Conservation (phyloP, 1,139 yeast genomes). For the Saccharomyces hybrid region DNA sequence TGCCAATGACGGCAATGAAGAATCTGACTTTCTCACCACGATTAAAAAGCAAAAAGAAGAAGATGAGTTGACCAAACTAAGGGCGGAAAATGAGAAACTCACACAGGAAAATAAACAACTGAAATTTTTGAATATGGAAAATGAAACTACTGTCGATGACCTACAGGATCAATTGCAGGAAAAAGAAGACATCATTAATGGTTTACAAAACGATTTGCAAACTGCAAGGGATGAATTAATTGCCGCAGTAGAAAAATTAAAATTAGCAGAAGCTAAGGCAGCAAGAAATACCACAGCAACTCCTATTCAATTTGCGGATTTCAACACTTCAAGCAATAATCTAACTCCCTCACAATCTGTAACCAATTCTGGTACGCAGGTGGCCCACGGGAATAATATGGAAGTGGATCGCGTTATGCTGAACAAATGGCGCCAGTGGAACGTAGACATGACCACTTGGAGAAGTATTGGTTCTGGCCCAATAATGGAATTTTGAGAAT, state of each 20-base stretch:
- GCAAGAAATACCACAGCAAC: constrained; percentile 17
- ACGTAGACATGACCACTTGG: constrained; percentile 81
- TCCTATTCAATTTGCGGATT: constrained; percentile 13
- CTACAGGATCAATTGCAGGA: constrained; percentile 31
- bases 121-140: constrained; percentile 42
- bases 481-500: constrained; percentile 39
- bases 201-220: constrained; percentile 25
- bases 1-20: constrained; percentile 8
- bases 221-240: constrained; percentile 9
- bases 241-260: constrained; percentile 19
- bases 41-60: constrained; percentile 27
- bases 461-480: constrained; percentile 58
- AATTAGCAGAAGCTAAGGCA: constrained; percentile 20
- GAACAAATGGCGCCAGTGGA: constrained; percentile 76
- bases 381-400: constrained; percentile 4
- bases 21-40: constrained; percentile 28
- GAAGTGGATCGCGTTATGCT: constrained; percentile 31
- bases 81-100: constrained; percentile 27
- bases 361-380: background rate
- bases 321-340: constrained; percentile 6
- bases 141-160: constrained; percentile 38
- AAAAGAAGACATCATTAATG: constrained; percentile 27
- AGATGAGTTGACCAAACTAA: constrained; percentile 25
- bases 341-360: constrained; percentile 4
- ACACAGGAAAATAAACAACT: constrained; percentile 32